Conservation (phyloP, 75 land plant species). For the Pseudotsuga menziesii region DNA sequence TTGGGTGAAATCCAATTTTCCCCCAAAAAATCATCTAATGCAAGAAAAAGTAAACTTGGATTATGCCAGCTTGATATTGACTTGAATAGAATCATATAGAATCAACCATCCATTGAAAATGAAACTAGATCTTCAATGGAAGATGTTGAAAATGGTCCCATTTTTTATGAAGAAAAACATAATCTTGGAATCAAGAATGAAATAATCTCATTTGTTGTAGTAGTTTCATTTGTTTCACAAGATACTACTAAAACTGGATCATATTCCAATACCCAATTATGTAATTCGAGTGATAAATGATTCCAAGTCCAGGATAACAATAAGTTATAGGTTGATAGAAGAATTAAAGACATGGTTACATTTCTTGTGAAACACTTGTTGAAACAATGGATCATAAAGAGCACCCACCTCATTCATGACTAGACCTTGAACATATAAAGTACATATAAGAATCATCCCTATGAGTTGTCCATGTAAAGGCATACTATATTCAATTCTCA, state of each 20-base stretch:
- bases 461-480: too few relatives aligned
- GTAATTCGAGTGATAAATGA: too few relatives aligned
- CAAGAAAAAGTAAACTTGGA: slow-evolving; percentile 3
- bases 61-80: neutral
- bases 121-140: neutral
- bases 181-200: neutral
- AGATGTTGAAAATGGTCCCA: neutral
- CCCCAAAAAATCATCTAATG: neutral
- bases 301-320: too few relatives aligned
- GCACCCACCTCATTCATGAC: too few relatives aligned
- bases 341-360: too few relatives aligned
- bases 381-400: too few relatives aligned
- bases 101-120: neutral
- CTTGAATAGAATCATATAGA: neutral
- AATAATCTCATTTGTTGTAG: slow-evolving; percentile 12
- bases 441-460: too few relatives aligned
- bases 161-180: neutral
- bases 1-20: slow-evolving; percentile 12
- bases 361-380: too few relatives aligned
- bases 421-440: too few relatives aligned
- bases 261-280: neutral
- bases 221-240: slow-evolving; percentile 13
- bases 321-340: too few relatives aligned
- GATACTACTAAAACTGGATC: neutral
- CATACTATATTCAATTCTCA: too few relatives aligned